Evolutionary conservation across 106 monocot species (phyloP).

Genomic region (Amphibolis antarctica): DNA sequence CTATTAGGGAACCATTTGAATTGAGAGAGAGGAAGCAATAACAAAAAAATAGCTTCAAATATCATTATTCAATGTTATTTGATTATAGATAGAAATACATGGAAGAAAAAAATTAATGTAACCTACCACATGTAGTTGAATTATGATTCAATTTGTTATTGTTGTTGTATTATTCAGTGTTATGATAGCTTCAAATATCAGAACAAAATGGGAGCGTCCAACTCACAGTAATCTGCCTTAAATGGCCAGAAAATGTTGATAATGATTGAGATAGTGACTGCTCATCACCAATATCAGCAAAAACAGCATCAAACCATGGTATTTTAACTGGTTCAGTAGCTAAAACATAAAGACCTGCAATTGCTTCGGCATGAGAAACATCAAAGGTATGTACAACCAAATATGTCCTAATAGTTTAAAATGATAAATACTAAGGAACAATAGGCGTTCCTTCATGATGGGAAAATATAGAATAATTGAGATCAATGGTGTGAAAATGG

Average conservation of each 20-base stretch:
- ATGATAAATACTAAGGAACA: not conserved
- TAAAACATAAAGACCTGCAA: slow-evolving; percentile 78
- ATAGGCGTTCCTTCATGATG: not conserved
- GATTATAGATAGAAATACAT: too few relatives aligned
- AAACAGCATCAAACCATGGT: slow-evolving; percentile 88
- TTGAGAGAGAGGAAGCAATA: too few relatives aligned
- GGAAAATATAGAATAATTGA: too few relatives aligned
- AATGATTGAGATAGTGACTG: slow-evolving; percentile 82
- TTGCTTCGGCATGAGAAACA: not conserved
- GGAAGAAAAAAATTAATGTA: too few relatives aligned
- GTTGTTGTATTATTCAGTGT: too few relatives aligned
- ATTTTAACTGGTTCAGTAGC: slow-evolving; percentile 76
- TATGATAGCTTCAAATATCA: too few relatives aligned
- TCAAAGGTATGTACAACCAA: not conserved
- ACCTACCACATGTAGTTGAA: too few relatives aligned
- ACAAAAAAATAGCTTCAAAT: too few relatives aligned
- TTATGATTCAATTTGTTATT: too few relatives aligned
- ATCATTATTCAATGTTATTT: too few relatives aligned
- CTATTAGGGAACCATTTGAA: too few relatives aligned
- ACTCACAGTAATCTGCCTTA: slow-evolving; percentile 75
- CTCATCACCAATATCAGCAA: slow-evolving; percentile 89
- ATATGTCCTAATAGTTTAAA: not conserved
- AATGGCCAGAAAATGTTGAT: slow-evolving; percentile 90
- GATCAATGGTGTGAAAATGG: too few relatives aligned
- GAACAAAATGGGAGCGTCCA: not conserved